Conservation (phyloP, 371 early-diverging fungal genomes). For the Lichtheimia hyalospora region DNA sequence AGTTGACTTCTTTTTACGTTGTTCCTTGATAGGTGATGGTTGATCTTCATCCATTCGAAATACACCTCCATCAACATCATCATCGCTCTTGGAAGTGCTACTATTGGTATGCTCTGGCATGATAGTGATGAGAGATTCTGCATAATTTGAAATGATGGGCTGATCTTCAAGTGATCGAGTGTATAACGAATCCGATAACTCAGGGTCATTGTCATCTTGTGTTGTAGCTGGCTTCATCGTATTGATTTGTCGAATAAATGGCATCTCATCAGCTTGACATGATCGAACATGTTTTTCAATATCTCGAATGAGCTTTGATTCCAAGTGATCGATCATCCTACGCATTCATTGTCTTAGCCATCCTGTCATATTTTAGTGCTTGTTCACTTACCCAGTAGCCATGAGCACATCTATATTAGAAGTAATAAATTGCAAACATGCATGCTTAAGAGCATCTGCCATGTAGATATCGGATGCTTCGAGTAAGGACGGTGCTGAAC, state of each 20-base stretch:
- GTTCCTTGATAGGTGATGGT: conserved; percentile 1
- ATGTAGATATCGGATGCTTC: conserved; percentile 59
- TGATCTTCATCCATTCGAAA: conserved; percentile 16
- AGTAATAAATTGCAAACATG: conserved; percentile 61
- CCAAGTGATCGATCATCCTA: conserved; percentile 26
- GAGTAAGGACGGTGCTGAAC: conserved; percentile 51
- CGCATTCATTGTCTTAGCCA: neutral
- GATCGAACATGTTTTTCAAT: conserved; percentile 25
- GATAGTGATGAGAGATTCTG: conserved; percentile 26
- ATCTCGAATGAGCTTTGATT: conserved; percentile 19
- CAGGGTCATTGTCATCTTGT: conserved; percentile 22
- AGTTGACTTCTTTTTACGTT: neutral
- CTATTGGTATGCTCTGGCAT: conserved; percentile 15
- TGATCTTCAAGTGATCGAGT: conserved; percentile 26
- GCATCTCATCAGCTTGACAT: conserved; percentile 19
- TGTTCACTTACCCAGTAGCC: conserved; percentile 39
- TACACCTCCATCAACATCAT: conserved; percentile 4
- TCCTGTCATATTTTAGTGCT: neutral
- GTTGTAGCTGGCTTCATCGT: neutral
- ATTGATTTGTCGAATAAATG: conserved; percentile 7
- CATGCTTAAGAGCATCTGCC: conserved; percentile 46
- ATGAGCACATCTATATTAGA: conserved; percentile 64
- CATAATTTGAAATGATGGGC: conserved; percentile 11
- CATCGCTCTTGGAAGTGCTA: conserved; percentile 4
- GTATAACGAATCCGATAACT: conserved; percentile 33